A percentile compares a stretch with the other conserved stretches of the same genome.
These are phyloP conservation scores for Solanum chacoense DNA, from an alignment of 305 asterid species.

Conservation along the genomic window DNA sequence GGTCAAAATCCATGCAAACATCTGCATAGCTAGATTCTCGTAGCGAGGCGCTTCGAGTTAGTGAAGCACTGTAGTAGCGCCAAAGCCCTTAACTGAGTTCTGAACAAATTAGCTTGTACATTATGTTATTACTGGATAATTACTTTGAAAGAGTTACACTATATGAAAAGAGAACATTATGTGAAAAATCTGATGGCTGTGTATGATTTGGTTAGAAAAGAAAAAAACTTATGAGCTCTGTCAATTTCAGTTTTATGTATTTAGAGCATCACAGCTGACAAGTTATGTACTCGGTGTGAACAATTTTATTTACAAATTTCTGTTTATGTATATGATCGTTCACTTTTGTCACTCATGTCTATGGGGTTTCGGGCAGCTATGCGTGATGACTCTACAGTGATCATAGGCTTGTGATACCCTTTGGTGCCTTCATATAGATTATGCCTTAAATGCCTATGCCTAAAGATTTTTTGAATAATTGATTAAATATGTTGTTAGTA, in stretches of 20 bases:
- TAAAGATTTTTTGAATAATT: background rate
- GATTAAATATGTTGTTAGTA: background rate
- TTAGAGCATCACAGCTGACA: background rate
- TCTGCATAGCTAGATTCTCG: background rate
- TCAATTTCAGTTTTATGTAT: background rate
- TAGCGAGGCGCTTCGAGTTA: background rate
- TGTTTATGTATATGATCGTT: background rate
- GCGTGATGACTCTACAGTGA: background rate
- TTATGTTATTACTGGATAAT: background rate
- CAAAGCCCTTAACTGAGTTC: background rate
- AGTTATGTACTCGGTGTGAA: background rate
- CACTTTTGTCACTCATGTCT: background rate
- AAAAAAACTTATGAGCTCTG: background rate
- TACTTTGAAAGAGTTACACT: background rate
- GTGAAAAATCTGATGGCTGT: background rate
- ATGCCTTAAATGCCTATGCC: background rate
- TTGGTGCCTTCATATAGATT: background rate
- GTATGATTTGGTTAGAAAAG: background rate
- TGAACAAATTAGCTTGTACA: background rate
- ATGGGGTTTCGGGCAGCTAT: background rate
- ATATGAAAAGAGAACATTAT: background rate
- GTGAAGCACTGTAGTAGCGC: background rate
- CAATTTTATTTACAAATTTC: background rate
- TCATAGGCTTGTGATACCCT: background rate
- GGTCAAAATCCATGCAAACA: background rate